Evolutionary conservation across 2,329 filamentous ascomycete genomes (phyloP).

Genomic region (Cercospora brassicicola): DNA sequence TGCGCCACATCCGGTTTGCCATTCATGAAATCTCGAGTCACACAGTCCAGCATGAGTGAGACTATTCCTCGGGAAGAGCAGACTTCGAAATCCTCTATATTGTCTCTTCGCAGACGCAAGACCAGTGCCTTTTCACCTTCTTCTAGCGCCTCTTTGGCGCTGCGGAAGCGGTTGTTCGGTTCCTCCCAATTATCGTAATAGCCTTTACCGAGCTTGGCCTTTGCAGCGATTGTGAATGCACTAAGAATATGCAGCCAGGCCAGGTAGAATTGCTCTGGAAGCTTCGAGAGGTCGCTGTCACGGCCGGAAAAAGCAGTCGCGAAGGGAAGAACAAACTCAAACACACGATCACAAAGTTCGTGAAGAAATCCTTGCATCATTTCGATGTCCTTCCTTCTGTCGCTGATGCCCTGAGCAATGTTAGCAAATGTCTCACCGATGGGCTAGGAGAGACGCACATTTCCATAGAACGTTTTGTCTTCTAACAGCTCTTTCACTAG

Average conservation of each 20-base stretch:
- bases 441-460: not conserved
- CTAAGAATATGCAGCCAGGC: conserved; percentile 19
- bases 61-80: conserved; percentile 18
- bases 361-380: conserved; percentile 4
- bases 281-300: not conserved
- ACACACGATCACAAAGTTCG: conserved; percentile 5
- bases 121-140: conserved; percentile 8
- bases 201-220: not conserved
- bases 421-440: not conserved
- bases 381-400: not conserved
- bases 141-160: conserved; percentile 2
- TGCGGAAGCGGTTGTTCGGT: not conserved
- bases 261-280: conserved; percentile 15
- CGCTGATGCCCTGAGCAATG: not conserved
- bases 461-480: conserved; percentile 1
- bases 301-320: conserved; percentile 5
- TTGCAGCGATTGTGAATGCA: conserved; percentile 12
- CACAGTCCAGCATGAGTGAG: conserved; percentile 14
- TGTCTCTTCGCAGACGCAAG: conserved; percentile 3
- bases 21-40: conserved; percentile 15
- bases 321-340: conserved; percentile 5
- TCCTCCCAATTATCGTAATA: not conserved
- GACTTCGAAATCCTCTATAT: conserved; percentile 18
- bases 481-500: conserved; percentile 8
- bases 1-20: conserved; percentile 13